Percentiles rank a stretch among this genome's conserved stretches.
phyloP scores from a whole-genome alignment of 2,329 filamentous ascomycete genomes.

The Tolypocladium paradoxum region DNA sequence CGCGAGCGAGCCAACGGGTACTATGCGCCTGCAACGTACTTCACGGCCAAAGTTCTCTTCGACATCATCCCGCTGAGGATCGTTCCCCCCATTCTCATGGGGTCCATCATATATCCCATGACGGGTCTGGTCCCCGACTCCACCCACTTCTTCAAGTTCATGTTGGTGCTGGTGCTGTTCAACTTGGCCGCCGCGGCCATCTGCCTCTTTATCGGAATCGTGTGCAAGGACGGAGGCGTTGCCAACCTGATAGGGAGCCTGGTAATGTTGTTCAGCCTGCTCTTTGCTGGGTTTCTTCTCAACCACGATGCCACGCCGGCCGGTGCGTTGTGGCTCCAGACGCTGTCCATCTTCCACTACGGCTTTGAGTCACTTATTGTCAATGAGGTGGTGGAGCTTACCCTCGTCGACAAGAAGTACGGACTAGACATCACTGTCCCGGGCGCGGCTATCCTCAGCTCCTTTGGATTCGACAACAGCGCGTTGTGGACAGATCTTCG shows the following conservation, averaged over 20 bases:
- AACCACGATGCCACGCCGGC: slow-evolving; percentile 90
- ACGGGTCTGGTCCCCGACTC: slow-evolving; percentile 78
- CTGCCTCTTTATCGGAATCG: slow-evolving; percentile 90
- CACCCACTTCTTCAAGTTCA: slow-evolving; percentile 79
- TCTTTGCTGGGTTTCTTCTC: slow-evolving; percentile 87
- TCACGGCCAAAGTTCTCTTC: slow-evolving; percentile 92
- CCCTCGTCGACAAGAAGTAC: slow-evolving; percentile 87
- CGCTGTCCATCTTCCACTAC: slow-evolving; percentile 94
- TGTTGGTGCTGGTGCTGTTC: slow-evolving; percentile 87
- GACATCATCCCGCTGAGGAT: slow-evolving; percentile 92
- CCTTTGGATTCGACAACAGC: slow-evolving; percentile 85
- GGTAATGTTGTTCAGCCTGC: slow-evolving; percentile 92
- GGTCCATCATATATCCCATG: slow-evolving; percentile 95
- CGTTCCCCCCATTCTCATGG: slow-evolving; percentile 89
- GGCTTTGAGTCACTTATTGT: slow-evolving; percentile 94
- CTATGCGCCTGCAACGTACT: slow-evolving; percentile 89
- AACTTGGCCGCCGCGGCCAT: slow-evolving; percentile 90
- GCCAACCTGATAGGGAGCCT: slow-evolving; percentile 89
- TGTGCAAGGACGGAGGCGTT: slow-evolving; percentile 83
- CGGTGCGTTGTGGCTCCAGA: slow-evolving; percentile 81
- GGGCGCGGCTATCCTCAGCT: slow-evolving; percentile 84
- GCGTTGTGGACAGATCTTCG: slow-evolving; percentile 78
- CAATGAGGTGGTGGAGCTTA: slow-evolving; percentile 87
- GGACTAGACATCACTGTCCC: slow-evolving; percentile 94
- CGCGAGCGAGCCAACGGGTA: slow-evolving; percentile 94